phyloP scores from a whole-genome alignment of 228 moss, liverwort and hornwort genomes.

The Sphagnum fallax region DNA sequence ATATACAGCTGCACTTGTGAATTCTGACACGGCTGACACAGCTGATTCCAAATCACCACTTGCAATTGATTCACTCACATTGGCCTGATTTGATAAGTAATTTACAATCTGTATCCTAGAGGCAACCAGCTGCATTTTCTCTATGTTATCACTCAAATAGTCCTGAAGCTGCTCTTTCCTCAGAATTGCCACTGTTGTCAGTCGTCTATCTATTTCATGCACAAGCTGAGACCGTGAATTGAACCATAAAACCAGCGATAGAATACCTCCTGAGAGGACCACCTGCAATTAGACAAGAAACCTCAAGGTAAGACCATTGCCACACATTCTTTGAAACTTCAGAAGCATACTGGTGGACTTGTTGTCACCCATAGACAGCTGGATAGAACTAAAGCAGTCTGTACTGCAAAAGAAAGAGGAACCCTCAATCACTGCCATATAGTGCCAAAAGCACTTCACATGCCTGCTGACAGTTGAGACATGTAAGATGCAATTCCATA shows the following conservation, averaged over 20 bases:
- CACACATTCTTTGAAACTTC: background rate
- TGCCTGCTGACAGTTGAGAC: background rate
- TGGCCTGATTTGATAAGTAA: conserved; percentile 21
- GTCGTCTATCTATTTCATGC: conserved; percentile 57
- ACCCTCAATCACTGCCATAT: background rate
- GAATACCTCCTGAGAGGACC: conserved; percentile 44
- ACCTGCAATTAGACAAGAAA: conserved; percentile 34
- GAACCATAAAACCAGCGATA: conserved; percentile 62
- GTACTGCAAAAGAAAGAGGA: background rate
- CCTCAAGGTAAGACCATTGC: background rate
- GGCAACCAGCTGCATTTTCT: conserved; percentile 48
- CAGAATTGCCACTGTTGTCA: conserved; percentile 52
- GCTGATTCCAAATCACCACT: conserved; percentile 28
- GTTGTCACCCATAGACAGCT: background rate
- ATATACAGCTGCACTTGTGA: conserved; percentile 45
- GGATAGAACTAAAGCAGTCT: too few species aligned
- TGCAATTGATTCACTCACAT: conserved; percentile 30
- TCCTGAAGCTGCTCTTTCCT: conserved; percentile 57
- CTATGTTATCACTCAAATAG: conserved; percentile 41
- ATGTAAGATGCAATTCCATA: too few species aligned
- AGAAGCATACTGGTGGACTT: background rate
- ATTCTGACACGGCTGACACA: conserved; percentile 43
- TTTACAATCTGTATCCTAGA: conserved; percentile 41
- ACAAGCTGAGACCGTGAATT: conserved; percentile 53
- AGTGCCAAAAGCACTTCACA: background rate